Conservation (phyloP, 2,329 filamentous ascomycete species). For the Aspergillus tamarii region DNA sequence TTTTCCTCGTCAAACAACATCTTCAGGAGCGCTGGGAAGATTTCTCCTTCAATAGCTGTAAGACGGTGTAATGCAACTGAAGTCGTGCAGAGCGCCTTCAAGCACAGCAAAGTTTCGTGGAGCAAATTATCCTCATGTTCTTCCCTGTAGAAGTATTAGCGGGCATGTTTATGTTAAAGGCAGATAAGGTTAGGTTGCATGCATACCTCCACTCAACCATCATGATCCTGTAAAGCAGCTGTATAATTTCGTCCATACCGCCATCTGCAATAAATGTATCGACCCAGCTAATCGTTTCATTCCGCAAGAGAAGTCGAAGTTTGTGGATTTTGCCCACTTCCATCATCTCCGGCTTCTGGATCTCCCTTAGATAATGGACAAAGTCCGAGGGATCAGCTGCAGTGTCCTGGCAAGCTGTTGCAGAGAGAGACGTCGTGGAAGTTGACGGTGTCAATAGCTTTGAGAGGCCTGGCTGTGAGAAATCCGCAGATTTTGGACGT, state of each 20-base stretch:
- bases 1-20: conserved; percentile 98
- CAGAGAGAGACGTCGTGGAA: conserved; percentile 56
- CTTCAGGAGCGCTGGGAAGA: conserved; percentile 82
- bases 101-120: conserved; percentile 87
- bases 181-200: neutral
- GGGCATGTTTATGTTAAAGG: neutral
- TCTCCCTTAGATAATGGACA: conserved; percentile 80
- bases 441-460: conserved; percentile 58
- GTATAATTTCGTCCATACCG: conserved; percentile 90
- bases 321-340: conserved; percentile 97
- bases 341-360: conserved; percentile 77
- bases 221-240: conserved; percentile 86
- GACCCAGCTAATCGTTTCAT: conserved; percentile 95
- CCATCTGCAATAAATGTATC: conserved; percentile 86
- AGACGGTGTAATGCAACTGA: conserved; percentile 82
- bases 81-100: conserved; percentile 93
- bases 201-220: conserved; percentile 90
- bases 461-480: conserved; percentile 65
- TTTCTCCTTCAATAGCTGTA: conserved; percentile 72
- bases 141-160: conserved; percentile 62
- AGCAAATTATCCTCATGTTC: conserved; percentile 93
- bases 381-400: conserved; percentile 80
- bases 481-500: conserved; percentile 72
- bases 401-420: conserved; percentile 71
- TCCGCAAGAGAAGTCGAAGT: conserved; percentile 81